Percentiles rank a stretch among this genome's conserved stretches.
Conservation (phyloP, 2,329 filamentous ascomycete species). For the Metarhizium brunneum region DNA sequence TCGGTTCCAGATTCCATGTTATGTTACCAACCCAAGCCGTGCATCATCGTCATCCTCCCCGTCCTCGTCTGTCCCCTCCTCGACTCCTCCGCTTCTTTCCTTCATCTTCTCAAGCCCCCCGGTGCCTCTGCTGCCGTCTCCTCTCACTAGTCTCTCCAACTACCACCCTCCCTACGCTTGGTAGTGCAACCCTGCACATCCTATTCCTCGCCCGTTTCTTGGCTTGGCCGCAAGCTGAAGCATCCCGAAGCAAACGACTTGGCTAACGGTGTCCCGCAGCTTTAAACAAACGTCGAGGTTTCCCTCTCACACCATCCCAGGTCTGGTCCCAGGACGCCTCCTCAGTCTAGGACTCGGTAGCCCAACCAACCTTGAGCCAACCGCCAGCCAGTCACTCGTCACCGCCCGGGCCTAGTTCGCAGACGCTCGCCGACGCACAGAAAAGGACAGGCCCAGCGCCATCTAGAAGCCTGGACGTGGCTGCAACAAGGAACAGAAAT, state of each 20-base stretch:
- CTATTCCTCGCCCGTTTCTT: neutral
- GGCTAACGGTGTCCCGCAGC: constrained; percentile 2
- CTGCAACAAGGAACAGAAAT: neutral
- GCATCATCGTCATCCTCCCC: too few species aligned
- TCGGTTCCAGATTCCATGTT: neutral
- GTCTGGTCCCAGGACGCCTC: neutral
- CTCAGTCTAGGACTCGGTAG: neutral
- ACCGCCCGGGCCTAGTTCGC: constrained; percentile 10
- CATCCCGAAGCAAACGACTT: neutral
- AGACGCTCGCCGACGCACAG: neutral
- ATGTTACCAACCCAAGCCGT: neutral
- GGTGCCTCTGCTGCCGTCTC: neutral
- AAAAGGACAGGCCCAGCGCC: neutral
- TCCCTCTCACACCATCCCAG: neutral
- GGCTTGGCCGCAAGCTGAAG: neutral
- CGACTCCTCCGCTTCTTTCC: neutral
- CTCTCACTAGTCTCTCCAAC: neutral
- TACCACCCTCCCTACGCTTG: neutral
- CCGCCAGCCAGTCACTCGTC: constrained; percentile 7
- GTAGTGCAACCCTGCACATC: neutral
- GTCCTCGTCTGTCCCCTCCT: too few species aligned
- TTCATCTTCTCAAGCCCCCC: neutral
- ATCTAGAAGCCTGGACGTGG: neutral
- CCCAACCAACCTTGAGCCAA: neutral
- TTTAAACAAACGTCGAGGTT: neutral